Evolutionary conservation across 306 rosid genomes (phyloP), one percentile per base, ranked within the genome.

Genomic region (Quillaja saponaria): DNA sequence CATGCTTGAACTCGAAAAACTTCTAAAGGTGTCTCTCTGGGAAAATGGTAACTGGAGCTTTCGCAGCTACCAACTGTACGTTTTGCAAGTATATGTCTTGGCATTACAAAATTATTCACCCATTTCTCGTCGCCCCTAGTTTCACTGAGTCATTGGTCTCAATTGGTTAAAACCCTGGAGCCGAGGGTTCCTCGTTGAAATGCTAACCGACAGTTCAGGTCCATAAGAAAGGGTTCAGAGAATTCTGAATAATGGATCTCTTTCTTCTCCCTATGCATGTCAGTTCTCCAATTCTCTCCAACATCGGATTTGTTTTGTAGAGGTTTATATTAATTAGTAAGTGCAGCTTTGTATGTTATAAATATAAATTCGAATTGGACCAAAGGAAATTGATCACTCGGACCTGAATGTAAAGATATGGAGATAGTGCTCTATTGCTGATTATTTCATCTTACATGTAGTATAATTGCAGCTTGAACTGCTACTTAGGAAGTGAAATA

Each of bases 11-110:
- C 64, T 55, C 56, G 83, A 61, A 58, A 18, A 41, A 47, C 55
- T 31, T 70, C 45, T 73, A 35, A 21, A 54, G 70, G 44, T n/a
- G 66, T 13, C 59, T 46, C 40, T 66, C 18, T 49, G 31, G 56
- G 18, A 50, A 66, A 69, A 56, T 71, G 65, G 79, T 50, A 61
- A 61, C 37, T 60, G 70, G 68, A 67, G 80, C 15, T 72, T 83
- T 61, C 53, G 59, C 58, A 64, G 76, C 73, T 68, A 42, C 14
- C 15, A 14, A 49, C 50, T 49, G 13, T 20, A 10, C 61, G 28
- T 60, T 49, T 35, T 46, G 64, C 55, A 51, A 63, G 53, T 38
- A 58, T 21, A 28, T 5, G 25, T 10, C 57, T 45, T 58, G 58
- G 13, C 66, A 59, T 8, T 31, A 18, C 34, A 13, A 42, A 45